Evolutionary conservation across 2,329 filamentous ascomycete genomes (phyloP).

Genomic region (Penicillium sp.): DNA sequence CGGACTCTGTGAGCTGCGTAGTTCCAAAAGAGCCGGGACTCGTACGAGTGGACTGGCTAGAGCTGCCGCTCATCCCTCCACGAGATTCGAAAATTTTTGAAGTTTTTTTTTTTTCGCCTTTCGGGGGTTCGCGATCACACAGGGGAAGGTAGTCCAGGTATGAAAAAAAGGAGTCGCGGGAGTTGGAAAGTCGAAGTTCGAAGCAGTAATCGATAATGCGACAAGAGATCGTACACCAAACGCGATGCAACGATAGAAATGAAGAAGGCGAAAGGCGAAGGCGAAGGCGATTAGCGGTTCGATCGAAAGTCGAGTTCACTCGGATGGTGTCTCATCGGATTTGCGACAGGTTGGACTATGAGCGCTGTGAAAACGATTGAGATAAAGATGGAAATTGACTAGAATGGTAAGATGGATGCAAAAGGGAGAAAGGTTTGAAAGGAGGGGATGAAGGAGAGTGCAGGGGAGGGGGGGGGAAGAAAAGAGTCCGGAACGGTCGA

Average conservation of each 20-base stretch:
- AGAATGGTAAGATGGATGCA: constrained; percentile 9
- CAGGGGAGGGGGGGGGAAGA: constrained; percentile 16
- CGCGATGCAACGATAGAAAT: constrained; percentile 8
- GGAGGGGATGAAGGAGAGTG: constrained; percentile 15
- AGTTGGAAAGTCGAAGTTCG: background rate
- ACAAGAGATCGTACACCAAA: constrained; percentile 7
- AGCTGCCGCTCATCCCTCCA: constrained; percentile 37
- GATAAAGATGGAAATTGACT: constrained; percentile 8
- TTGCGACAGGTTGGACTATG: constrained; percentile 15
- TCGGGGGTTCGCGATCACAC: constrained; percentile 13
- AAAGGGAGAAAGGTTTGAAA: constrained; percentile 13
- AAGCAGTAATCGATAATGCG: constrained; percentile 12
- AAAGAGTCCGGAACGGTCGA: constrained; percentile 22
- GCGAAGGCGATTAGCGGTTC: constrained; percentile 14
- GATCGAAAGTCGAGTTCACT: constrained; percentile 11
- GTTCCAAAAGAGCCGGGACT: constrained; percentile 36
- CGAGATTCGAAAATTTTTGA: constrained; percentile 5
- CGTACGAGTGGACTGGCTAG: constrained; percentile 36
- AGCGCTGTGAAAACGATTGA: constrained; percentile 6
- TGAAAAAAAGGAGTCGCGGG: constrained; percentile 6
- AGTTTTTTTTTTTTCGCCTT: constrained; percentile 8
- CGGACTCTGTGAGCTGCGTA: constrained; percentile 33
- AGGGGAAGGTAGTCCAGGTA: constrained; percentile 1
- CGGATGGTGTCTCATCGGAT: constrained; percentile 17
- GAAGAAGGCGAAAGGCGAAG: constrained; percentile 5